Evolutionary conservation across 2,329 filamentous ascomycete genomes (phyloP).

Genomic region (Pseudogymnoascus verrucosus): DNA sequence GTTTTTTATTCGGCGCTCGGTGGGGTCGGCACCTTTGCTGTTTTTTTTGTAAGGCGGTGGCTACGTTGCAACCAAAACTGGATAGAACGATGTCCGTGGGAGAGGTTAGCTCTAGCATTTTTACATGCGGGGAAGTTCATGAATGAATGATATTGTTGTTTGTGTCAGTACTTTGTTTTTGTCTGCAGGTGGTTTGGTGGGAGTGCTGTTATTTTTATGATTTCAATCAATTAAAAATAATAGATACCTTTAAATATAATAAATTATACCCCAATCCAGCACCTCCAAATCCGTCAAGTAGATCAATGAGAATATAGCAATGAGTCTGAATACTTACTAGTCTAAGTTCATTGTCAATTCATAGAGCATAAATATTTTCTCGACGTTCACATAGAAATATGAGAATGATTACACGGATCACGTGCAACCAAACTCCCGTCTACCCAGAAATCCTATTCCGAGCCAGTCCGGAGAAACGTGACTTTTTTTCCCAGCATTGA

Average conservation of each 20-base stretch:
- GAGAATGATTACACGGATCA: background rate
- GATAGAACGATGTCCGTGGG: background rate
- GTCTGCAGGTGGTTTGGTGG: background rate
- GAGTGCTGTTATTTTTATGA: background rate
- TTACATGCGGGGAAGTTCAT: background rate
- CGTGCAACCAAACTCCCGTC: background rate
- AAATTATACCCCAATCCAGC: background rate
- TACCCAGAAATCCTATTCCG: background rate
- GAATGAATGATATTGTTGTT: background rate
- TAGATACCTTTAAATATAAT: background rate
- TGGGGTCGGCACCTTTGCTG: constrained; percentile 1
- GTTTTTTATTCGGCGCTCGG: constrained; percentile 2
- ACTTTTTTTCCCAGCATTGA: constrained; percentile 7
- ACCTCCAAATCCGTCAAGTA: background rate
- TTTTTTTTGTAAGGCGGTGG: constrained; percentile 5
- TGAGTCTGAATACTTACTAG: background rate
- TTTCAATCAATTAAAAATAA: background rate
- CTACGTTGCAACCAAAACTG: background rate
- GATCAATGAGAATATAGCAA: background rate
- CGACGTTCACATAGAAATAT: background rate
- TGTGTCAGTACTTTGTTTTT: background rate
- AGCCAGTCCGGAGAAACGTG: constrained; percentile 6
- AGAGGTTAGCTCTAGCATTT: background rate
- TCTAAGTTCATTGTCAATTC: background rate
- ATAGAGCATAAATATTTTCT: background rate